Evolutionary conservation across 345 rosid genomes (phyloP), one percentile per base, ranked within the genome.

Genomic region (Bruguiera sexangula): DNA sequence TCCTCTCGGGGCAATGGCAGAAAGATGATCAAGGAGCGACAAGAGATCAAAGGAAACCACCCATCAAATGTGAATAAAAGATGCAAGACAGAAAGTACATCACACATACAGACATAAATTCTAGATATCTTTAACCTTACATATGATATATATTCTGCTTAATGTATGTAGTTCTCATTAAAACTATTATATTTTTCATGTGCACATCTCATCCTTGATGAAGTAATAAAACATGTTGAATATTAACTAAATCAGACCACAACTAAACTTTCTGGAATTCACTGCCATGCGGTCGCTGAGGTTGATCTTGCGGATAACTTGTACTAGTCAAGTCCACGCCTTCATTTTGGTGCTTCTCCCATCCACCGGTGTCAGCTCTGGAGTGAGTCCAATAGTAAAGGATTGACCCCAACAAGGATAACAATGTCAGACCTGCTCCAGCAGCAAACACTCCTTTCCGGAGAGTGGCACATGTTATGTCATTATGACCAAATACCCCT

Each of bases 391-490:
- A 85, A 60, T 91, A 91, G 86, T 89, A 94, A 21, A 88, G 72
- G 73, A 89, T 57, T 8, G 97, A 88, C 5, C 85, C 73, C 30
- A 79, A 30, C 74, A 94, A 75, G 7, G 97, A 91, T 81, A 94
- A 6, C 69, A 91, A 79, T 29, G 96, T 87, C 58, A 94, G 74
- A 73, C 97, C 98, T 57, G 97, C 98, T 62, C 84, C 96, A 16
- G 97, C 95, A 26, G 97, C 98, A 73, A 94, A 94, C 9, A 94
- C 96, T 0, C 98, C 98, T 70, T 87, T 91, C 26, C 97, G 91
- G 20, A 94, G 93, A 26, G 93, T 89, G 8, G 93, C 87, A 56
- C 97, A 94, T 0, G 98, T 87, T 36, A 87, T 57, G 30, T 86
- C 53, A 19, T 76, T 53, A 19, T 56, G 86, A 13, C 70, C 66